These are phyloP conservation scores for Hirsutella minnesotensis DNA, from an alignment of 2,329 filamentous ascomycete genomes.

Conservation along the genomic window DNA sequence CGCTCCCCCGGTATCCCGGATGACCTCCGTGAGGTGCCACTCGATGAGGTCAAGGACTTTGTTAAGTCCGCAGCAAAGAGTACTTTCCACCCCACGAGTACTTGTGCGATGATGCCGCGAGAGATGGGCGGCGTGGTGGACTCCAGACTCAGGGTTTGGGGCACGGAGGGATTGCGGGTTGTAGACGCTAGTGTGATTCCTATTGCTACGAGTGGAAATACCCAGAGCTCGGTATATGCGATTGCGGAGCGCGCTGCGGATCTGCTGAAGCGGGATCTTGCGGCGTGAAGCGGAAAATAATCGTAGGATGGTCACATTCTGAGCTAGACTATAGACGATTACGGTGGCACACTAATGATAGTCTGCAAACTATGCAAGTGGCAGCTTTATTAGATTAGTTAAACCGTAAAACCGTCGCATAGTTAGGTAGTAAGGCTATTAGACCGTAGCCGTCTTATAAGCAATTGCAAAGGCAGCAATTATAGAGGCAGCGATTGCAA, in stretches of 20 bases:
- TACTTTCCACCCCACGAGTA: slow-evolving; percentile 36
- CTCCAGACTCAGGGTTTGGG: slow-evolving; percentile 28
- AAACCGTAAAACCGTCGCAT: too few species aligned
- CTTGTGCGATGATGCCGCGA: slow-evolving; percentile 35
- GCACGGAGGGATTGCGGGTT: slow-evolving; percentile 29
- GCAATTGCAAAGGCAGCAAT: too few species aligned
- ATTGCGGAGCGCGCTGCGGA: slow-evolving; percentile 28
- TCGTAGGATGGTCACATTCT: too few species aligned
- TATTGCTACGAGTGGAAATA: slow-evolving; percentile 25
- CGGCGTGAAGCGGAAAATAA: too few species aligned
- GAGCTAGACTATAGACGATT: too few species aligned
- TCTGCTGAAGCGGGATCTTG: slow-evolving; percentile 17
- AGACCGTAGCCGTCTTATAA: too few species aligned
- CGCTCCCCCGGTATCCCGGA: not conserved
- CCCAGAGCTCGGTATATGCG: slow-evolving; percentile 16
- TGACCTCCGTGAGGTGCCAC: not conserved
- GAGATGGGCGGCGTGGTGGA: slow-evolving; percentile 33
- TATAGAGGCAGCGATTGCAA: too few species aligned
- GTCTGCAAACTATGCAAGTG: too few species aligned
- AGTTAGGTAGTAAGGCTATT: too few species aligned
- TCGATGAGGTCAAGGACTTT: slow-evolving; percentile 21
- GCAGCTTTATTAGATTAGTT: too few species aligned
- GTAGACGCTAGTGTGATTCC: slow-evolving; percentile 35
- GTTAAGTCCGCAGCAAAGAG: slow-evolving; percentile 21
- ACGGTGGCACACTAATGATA: too few species aligned